Conservation (phyloP, 768 basidiomycete species). For the Baorangia bicolor region DNA sequence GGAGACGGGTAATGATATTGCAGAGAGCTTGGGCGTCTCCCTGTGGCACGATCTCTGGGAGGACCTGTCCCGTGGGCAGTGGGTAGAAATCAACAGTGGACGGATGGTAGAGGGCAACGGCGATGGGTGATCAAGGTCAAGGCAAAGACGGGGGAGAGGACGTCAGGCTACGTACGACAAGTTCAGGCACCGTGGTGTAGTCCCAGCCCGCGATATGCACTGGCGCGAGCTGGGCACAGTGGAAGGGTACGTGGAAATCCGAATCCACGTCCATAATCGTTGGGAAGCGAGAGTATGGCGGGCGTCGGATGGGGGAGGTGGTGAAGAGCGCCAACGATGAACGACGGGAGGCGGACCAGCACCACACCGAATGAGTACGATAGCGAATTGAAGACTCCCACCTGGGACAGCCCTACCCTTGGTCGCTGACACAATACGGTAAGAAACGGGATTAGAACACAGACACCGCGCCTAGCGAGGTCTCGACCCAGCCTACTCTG, state of each 20-base stretch:
- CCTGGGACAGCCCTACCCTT: background rate
- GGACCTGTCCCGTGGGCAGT: conserved; percentile 8
- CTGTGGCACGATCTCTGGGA: conserved; percentile 21
- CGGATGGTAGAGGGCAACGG: background rate
- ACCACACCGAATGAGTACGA: background rate
- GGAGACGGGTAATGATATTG: conserved; percentile 15
- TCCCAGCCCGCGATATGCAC: conserved; percentile 28
- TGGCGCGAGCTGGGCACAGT: conserved; percentile 31
- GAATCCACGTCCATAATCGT: conserved; percentile 20
- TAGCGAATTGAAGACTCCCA: background rate
- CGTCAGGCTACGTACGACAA: conserved; percentile 23
- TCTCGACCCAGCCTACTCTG: background rate
- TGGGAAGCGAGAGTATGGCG: background rate
- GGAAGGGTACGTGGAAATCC: conserved; percentile 30
- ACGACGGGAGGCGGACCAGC: background rate
- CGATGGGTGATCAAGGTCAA: conserved; percentile 2
- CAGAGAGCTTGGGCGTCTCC: conserved; percentile 25
- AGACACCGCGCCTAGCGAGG: conserved; percentile 6
- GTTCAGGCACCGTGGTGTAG: conserved; percentile 25
- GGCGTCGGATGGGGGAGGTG: background rate
- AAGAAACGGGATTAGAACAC: conserved; percentile 10
- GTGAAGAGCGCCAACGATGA: background rate
- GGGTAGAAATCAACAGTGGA: background rate
- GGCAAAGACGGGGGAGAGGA: background rate
- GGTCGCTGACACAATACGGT: conserved; percentile 3